Evolutionary conservation across 2,329 filamentous ascomycete genomes (phyloP).

Genomic region (Penicillium brevicompactum): DNA sequence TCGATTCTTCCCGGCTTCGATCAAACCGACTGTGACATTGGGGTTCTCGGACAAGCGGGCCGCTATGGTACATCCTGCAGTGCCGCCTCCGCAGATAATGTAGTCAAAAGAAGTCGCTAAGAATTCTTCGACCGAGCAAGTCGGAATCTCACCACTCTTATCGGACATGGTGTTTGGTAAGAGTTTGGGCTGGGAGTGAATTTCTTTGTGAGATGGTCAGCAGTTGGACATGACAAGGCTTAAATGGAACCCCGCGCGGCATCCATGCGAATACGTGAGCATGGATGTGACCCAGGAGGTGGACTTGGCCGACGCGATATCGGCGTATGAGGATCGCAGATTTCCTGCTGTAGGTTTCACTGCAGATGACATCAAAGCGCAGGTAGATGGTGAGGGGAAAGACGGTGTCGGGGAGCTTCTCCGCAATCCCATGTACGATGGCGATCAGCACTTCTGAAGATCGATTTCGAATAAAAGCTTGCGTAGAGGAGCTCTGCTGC

Average conservation of each 20-base stretch:
- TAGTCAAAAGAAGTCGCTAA: constrained; percentile 21
- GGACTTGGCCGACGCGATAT: too few relatives aligned
- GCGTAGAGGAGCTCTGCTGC: too few relatives aligned
- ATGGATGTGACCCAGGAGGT: too few relatives aligned
- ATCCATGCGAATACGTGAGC: too few relatives aligned
- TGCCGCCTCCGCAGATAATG: constrained; percentile 56
- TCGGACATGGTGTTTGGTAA: background rate
- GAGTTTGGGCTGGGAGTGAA: background rate
- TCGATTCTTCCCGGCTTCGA: constrained; percentile 47
- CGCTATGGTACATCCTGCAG: constrained; percentile 52
- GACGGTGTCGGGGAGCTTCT: too few relatives aligned
- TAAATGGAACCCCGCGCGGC: background rate
- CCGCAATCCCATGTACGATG: too few relatives aligned
- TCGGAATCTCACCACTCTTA: background rate
- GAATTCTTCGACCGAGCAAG: constrained; percentile 15
- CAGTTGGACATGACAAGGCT: background rate
- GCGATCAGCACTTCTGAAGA: too few relatives aligned
- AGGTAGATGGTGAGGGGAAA: too few relatives aligned
- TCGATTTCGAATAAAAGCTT: too few relatives aligned
- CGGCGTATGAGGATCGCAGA: too few relatives aligned
- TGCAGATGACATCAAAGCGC: too few relatives aligned
- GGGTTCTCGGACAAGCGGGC: constrained; percentile 46
- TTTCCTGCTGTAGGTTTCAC: too few relatives aligned
- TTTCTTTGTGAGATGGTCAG: background rate
- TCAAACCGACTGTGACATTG: constrained; percentile 43